Percentiles rank a stretch among this genome's conserved stretches.
phyloP scores from a whole-genome alignment of 2,329 filamentous ascomycete genomes.

The Furcasterigmium furcatum region DNA sequence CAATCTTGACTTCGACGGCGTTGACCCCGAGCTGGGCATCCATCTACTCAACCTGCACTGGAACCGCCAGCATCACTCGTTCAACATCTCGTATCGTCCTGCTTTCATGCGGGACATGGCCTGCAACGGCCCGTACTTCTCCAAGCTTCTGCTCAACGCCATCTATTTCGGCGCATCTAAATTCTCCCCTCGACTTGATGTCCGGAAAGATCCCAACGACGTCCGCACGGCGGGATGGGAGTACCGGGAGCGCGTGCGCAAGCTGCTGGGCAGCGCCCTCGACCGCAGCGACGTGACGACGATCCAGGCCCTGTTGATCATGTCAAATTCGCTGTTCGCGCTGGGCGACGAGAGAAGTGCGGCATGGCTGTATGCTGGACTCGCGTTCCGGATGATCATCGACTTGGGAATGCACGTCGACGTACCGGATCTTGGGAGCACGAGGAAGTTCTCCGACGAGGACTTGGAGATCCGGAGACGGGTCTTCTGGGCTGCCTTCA shows the following conservation, averaged over 20 bases:
- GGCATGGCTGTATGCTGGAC: slow-evolving; percentile 56
- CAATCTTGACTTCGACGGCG: slow-evolving; percentile 52
- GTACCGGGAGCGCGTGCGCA: slow-evolving; percentile 40
- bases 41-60: slow-evolving; percentile 48
- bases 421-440: slow-evolving; percentile 22
- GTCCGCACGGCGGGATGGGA: slow-evolving; percentile 43
- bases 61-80: slow-evolving; percentile 49
- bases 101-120: slow-evolving; percentile 53
- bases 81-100: slow-evolving; percentile 46
- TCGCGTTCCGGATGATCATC: slow-evolving; percentile 52
- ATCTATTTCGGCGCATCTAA: slow-evolving; percentile 45
- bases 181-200: slow-evolving; percentile 39
- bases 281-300: slow-evolving; percentile 50
- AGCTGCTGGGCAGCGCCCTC: slow-evolving; percentile 40
- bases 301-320: slow-evolving; percentile 48
- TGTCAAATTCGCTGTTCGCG: slow-evolving; percentile 48
- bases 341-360: slow-evolving; percentile 45
- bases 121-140: slow-evolving; percentile 51
- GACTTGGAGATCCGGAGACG: slow-evolving; percentile 40
- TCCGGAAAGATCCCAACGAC: slow-evolving; percentile 41
- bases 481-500: slow-evolving; percentile 42
- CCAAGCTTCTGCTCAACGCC: slow-evolving; percentile 52
- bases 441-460: slow-evolving; percentile 35
- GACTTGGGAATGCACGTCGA: slow-evolving; percentile 52
- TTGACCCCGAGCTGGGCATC: slow-evolving; percentile 47